Evolutionary conservation across 345 rosid genomes (phyloP), one percentile per base, ranked within the genome.

Genomic region (Anacardium occidentale): DNA sequence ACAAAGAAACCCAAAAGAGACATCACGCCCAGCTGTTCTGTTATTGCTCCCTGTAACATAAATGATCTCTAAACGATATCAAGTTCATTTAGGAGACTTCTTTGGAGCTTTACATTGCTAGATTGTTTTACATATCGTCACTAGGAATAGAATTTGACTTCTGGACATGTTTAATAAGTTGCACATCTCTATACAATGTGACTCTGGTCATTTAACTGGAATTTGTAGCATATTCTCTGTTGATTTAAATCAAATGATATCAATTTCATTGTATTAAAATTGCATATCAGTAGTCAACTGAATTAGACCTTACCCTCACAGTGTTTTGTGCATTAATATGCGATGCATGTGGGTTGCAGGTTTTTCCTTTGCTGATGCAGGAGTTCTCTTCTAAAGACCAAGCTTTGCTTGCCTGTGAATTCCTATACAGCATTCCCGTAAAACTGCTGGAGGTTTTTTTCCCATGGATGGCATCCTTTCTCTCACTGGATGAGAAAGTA

Each of bases 391-490:
- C 64, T 51, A 47, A 76, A 69, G 90, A 88, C 71, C 96, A 90
- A 74, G 86, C 83, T 77, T 85, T 83, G 14, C 69, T 92, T 21
- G 82, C 87, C 67, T 87, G 89, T 90, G 86, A 86, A 65, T 90
- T 84, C 79, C 70, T 92, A 44, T 86, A 87, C 65, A 87, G 88
- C 68, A 83, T 92, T 78, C 97, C 94, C 4, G 74, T 84, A 74
- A 79, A 85, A 66, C 79, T 88, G 72, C 77, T 92, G 29, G 86
- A 84, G 84, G 89, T 81, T 21, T 57, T 85, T 62, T 76, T 90
- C 68, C 96, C 92, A 47, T 90, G 93, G 96, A 74, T 89, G 83
- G 76, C 75, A 63, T 84, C 90, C 53, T 85, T 82, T 75, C 76
- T 89, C 68, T 72, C 80, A 66, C 79, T 77, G 44, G 65, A 72